Base-by-base conservation (phyloP, 306 rosid genomes). In the Castanospermum australe region DNA sequence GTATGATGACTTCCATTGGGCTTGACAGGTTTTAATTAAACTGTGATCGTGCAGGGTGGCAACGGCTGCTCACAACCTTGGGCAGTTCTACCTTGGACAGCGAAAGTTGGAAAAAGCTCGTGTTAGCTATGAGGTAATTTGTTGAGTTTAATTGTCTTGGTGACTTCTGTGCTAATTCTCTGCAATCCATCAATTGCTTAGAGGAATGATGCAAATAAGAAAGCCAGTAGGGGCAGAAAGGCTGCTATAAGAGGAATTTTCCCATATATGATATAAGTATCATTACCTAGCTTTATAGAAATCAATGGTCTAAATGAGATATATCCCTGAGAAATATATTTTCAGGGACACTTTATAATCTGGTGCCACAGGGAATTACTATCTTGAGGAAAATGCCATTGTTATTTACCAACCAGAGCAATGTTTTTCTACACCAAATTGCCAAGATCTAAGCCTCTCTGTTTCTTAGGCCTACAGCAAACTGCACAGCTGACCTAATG, bases 31-130 rank as follows among this genome's bases (percentile, higher is more conserved):
- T 81, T 56, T 56, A 77, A 28, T 51, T 62, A 50, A 80, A 60
- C 73, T 81, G 20, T 80, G 55, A 70, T 82, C 71, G 17, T 87
- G 41, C 84, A 94, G 99, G 60, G 91, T 94, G 80, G 95, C 87
- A 51, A 85, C 89, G 79, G 95, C 99, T 71, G 76, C 80, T 81
- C 99, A 92, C 87, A 94, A 94, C 88, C 89, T 94, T 63, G 99
- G 95, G 25, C 97, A 91, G 82, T 92, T 89, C 82, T 94, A 87
- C 87, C 84, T 91, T 36, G 90, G 82, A 39, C 97, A 82, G 83
- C 71, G 86, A 81, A 87, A 88, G 88, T 73, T 92, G 84, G 91
- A 92, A 81, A 85, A 91, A 74, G 97, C 99, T 62, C 71, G 42
- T 36, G 55, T 54, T 76, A 86, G 78, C 88, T 94, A 92, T 69